Conservation (phyloP, 306 rosid genomes). For the Astragalus membranaceus region DNA sequence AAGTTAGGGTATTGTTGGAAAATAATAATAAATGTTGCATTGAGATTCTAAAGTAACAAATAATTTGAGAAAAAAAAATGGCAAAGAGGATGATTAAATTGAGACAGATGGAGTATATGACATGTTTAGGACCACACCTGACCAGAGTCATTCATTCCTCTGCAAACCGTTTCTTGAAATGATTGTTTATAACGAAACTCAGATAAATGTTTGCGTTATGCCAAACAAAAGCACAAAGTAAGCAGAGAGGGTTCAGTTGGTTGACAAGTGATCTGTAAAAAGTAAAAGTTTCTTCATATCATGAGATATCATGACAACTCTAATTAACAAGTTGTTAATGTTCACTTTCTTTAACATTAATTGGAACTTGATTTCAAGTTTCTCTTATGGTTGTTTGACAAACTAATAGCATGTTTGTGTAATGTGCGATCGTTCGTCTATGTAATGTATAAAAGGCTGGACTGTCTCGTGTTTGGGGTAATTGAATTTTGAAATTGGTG, state of each 20-base stretch:
- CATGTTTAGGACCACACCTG: conserved; percentile 19
- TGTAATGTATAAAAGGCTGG: too few species aligned
- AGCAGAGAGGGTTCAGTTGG: not conserved
- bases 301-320: conserved; percentile 7
- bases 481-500: too few species aligned
- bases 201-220: conserved; percentile 26
- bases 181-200: conserved; percentile 29
- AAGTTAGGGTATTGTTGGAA: too few species aligned
- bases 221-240: not conserved
- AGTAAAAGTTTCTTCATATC: not conserved
- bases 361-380: not conserved
- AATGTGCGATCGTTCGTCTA: too few species aligned
- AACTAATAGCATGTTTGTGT: too few species aligned
- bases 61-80: too few species aligned
- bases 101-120: too few species aligned
- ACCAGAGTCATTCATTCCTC: conserved; percentile 4
- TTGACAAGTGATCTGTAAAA: not conserved
- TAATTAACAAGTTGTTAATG: not conserved
- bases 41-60: too few species aligned
- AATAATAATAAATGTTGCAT: too few species aligned
- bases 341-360: not conserved
- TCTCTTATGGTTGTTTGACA: not conserved
- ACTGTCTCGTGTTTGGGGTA: too few species aligned
- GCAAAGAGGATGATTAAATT: too few species aligned
- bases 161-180: conserved; percentile 22